Conservation (phyloP, 441 rosid species). For the Croton setiger region DNA sequence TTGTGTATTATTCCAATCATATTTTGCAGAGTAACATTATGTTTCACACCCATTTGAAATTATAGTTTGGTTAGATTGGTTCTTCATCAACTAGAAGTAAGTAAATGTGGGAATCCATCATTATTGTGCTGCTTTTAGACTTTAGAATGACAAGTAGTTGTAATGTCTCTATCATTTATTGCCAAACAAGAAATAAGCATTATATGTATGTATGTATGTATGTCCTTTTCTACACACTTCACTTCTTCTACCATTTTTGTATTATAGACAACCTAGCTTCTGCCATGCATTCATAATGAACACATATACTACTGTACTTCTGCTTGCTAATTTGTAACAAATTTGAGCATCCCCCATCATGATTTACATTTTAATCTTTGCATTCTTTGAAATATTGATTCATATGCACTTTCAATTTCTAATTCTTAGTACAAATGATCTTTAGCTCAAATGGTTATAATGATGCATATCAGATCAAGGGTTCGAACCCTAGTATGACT, state of each 20-base stretch:
- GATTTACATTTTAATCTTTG: conserved; percentile 5
- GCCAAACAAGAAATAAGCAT: conserved; percentile 26
- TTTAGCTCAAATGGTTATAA: no score
- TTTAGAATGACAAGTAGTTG: conserved; percentile 39
- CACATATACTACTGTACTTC: conserved; percentile 16
- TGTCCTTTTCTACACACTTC: conserved; percentile 28
- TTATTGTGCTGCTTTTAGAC: conserved; percentile 35
- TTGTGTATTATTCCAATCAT: conserved; percentile 9
- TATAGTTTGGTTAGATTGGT: conserved; percentile 27
- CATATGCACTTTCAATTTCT: not conserved
- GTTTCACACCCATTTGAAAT: conserved; percentile 11
- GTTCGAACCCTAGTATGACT: no score
- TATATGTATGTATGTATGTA: conserved; percentile 18
- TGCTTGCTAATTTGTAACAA: conserved; percentile 1
- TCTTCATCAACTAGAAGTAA: conserved; percentile 29
- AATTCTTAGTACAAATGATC: not conserved
- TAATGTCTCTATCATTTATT: conserved; percentile 41
- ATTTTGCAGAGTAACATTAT: conserved; percentile 16
- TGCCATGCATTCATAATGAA: conserved; percentile 25
- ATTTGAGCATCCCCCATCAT: not conserved
- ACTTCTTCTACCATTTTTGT: conserved; percentile 19
- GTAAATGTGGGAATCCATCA: conserved; percentile 34
- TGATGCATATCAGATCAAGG: no score
- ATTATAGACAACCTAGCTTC: conserved; percentile 20
- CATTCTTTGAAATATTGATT: conserved; percentile 7